Evolutionary conservation across 176 grass and related monocot species (phyloP).

Genomic region (Secale cereale): DNA sequence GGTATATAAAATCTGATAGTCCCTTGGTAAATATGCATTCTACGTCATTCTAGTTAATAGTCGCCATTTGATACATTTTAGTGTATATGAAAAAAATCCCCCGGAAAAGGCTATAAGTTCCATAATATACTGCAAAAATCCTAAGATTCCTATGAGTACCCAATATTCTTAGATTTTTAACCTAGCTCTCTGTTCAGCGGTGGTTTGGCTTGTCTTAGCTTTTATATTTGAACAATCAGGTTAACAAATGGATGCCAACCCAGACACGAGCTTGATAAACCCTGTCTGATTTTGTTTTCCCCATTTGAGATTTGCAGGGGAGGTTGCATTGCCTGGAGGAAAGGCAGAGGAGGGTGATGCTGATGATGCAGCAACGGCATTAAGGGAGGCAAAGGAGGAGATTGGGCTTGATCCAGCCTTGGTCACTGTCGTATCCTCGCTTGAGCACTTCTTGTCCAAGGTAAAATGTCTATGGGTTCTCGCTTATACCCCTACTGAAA

Average conservation of each 20-base stretch:
- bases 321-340: conserved; percentile 75
- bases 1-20: neutral
- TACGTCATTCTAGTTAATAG: neutral
- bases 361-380: conserved; percentile 61
- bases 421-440: conserved; percentile 46
- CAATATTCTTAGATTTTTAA: neutral
- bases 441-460: conserved; percentile 67
- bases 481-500: neutral
- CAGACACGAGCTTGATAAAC: neutral
- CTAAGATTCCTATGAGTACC: neutral
- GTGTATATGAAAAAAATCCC: neutral
- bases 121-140: neutral
- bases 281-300: neutral
- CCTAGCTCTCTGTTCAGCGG: neutral
- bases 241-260: neutral
- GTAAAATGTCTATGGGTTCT: conserved; percentile 19
- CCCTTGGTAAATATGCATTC: neutral
- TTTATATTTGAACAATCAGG: neutral
- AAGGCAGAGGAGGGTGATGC: conserved; percentile 67
- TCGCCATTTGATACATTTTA: neutral
- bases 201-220: neutral
- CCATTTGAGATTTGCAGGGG: conserved; percentile 40
- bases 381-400: conserved; percentile 64
- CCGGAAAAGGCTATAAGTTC: neutral
- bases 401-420: conserved; percentile 61